Conservation (phyloP, 148 eudicot genomes). For the Drosera capensis region DNA sequence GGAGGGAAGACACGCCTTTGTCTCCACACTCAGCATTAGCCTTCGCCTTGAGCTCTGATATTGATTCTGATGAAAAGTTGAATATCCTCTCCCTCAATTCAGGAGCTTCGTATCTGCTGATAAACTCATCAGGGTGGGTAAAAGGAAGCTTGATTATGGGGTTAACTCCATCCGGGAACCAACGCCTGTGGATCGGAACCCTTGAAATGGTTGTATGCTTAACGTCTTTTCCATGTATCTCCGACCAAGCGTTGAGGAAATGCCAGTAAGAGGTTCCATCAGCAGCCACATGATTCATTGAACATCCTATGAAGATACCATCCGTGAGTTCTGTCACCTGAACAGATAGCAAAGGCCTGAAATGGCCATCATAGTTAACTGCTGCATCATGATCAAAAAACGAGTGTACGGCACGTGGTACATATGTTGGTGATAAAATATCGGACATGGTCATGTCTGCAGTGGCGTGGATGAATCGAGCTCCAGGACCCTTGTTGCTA, state of each 20-base stretch:
- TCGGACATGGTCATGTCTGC: not conserved
- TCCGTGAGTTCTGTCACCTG: constrained; percentile 10
- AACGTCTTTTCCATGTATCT: not conserved
- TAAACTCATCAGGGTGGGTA: constrained; percentile 4
- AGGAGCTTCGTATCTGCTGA: constrained; percentile 2
- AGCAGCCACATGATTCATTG: constrained; percentile 7
- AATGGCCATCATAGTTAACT: constrained; percentile 4
- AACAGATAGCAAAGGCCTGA: constrained; percentile 1
- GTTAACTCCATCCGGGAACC: constrained; percentile 34
- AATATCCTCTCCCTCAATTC: constrained; percentile 12
- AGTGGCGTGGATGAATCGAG: not conserved
- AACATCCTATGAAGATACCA: constrained; percentile 10
- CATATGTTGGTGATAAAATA: not conserved
- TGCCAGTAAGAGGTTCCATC: constrained; percentile 10
- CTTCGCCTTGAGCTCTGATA: constrained; percentile 12
- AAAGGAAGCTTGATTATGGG: constrained; percentile 15
- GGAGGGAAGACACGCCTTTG: constrained; percentile 16
- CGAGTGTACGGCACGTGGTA: not conserved
- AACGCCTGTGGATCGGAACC: not conserved
- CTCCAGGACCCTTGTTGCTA: not conserved
- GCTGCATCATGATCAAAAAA: not conserved
- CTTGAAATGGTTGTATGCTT: not conserved
- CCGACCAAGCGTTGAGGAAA: constrained; percentile 5
- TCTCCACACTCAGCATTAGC: constrained; percentile 14
- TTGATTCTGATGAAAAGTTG: constrained; percentile 11